These are phyloP conservation scores for Penicillium corylophilum DNA, from an alignment of 2,329 filamentous ascomycete genomes.

Conservation along the genomic window DNA sequence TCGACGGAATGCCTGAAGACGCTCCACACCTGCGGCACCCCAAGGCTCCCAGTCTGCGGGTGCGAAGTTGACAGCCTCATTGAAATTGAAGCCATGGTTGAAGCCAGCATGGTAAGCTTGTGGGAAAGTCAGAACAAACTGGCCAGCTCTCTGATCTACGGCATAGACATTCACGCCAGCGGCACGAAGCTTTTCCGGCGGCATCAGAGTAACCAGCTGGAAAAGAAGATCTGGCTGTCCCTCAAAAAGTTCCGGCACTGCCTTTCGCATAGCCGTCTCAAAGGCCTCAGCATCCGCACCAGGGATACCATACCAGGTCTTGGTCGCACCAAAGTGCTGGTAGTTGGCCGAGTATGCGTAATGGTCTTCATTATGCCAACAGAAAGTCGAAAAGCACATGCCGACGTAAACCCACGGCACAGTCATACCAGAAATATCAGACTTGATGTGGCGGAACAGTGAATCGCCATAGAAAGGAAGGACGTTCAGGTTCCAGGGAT, in stretches of 20 bases:
- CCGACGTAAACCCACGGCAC: constrained; percentile 99
- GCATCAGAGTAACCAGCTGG: constrained; percentile 93
- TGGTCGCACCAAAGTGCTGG: constrained; percentile 95
- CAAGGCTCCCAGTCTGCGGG: constrained; percentile 93
- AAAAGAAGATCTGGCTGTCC: constrained; percentile 95
- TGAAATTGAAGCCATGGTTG: constrained; percentile 98
- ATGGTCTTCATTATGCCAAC: constrained; percentile 99
- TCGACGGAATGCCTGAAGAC: constrained; percentile 80
- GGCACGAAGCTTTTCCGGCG: constrained; percentile 87
- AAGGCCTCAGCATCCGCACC: constrained; percentile 92
- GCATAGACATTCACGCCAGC: constrained; percentile 92
- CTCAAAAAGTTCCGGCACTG: constrained; percentile 94
- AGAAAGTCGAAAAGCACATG: constrained; percentile 99
- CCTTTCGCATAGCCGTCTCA: constrained; percentile 89
- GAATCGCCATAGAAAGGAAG: constrained; percentile 88
- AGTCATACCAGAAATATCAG: constrained; percentile 98
- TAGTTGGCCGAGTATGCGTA: constrained; percentile 98
- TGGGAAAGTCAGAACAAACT: constrained; percentile 95
- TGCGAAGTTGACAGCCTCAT: constrained; percentile 97
- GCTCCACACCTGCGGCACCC: constrained; percentile 79
- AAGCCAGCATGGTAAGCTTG: constrained; percentile 97
- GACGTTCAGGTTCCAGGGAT: constrained; percentile 95
- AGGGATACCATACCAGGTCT: constrained; percentile 98
- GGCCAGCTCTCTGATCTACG: constrained; percentile 90
- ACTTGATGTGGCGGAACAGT: constrained; percentile 94